These are phyloP conservation scores for Sutorius eximius DNA, from an alignment of 1,284 basidiomycete species.

Conservation along the genomic window DNA sequence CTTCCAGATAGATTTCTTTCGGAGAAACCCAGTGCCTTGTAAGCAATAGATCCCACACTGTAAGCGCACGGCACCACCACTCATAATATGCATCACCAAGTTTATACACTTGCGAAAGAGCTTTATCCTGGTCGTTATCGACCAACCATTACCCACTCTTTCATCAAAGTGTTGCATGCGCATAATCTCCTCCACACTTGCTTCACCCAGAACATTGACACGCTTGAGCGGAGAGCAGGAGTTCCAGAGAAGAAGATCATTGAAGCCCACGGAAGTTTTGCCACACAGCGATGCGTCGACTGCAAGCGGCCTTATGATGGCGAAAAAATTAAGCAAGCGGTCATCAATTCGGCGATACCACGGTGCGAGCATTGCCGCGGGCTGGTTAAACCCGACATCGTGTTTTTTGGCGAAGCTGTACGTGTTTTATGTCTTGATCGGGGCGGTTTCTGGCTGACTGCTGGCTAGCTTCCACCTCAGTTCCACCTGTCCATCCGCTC, in stretches of 20 bases:
- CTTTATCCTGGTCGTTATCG: slow-evolving; percentile 86
- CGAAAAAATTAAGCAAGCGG: slow-evolving; percentile 65
- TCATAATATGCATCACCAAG: slow-evolving; percentile 37
- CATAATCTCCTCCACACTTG: slow-evolving; percentile 70
- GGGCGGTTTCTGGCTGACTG: slow-evolving; percentile 4
- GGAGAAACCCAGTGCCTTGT: slow-evolving; percentile 72
- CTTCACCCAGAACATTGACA: slow-evolving; percentile 93
- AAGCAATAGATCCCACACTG: slow-evolving; percentile 26
- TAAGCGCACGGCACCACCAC: not conserved
- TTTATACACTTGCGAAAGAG: slow-evolving; percentile 87
- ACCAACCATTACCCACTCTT: slow-evolving; percentile 89
- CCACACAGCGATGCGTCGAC: slow-evolving; percentile 75
- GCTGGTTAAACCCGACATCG: slow-evolving; percentile 88
- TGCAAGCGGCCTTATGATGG: slow-evolving; percentile 63
- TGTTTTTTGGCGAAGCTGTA: slow-evolving; percentile 90
- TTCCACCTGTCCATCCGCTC: slow-evolving; percentile 53
- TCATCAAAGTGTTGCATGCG: slow-evolving; percentile 74
- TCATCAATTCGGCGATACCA: slow-evolving; percentile 56
- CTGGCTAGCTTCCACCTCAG: slow-evolving; percentile 52
- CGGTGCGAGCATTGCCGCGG: slow-evolving; percentile 66
- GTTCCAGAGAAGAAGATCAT: slow-evolving; percentile 75
- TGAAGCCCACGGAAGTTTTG: slow-evolving; percentile 94
- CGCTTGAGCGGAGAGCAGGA: slow-evolving; percentile 85
- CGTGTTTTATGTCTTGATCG: slow-evolving; percentile 23
- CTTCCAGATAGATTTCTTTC: slow-evolving; percentile 77